phyloP scores from a whole-genome alignment of 2,329 filamentous ascomycete species.

The Colletotrichum noveboracense region DNA sequence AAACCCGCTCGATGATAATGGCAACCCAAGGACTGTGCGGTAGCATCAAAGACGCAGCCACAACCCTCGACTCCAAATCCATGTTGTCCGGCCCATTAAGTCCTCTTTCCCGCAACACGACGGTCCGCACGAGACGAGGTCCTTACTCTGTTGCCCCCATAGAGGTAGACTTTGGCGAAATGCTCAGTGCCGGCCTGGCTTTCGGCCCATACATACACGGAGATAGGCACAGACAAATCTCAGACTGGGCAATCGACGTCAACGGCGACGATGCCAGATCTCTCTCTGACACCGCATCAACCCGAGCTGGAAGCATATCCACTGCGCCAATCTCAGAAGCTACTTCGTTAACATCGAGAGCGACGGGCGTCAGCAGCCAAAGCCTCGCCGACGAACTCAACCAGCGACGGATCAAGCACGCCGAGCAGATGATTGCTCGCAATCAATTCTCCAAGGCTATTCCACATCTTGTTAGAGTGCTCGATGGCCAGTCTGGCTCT shows the following conservation, averaged over 20 bases:
- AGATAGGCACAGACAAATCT: neutral
- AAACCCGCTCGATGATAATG: neutral
- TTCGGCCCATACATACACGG: neutral
- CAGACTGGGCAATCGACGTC: neutral
- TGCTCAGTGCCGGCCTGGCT: neutral
- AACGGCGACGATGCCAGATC: neutral
- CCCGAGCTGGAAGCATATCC: neutral
- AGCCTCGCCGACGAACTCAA: neutral
- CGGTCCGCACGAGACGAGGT: neutral
- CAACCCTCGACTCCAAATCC: neutral
- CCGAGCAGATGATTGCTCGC: neutral
- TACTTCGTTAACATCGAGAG: neutral
- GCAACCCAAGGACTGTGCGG: neutral
- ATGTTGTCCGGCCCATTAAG: neutral
- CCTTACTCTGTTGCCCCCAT: neutral
- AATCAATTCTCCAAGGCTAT: neutral
- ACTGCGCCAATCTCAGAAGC: neutral
- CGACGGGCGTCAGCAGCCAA: neutral
- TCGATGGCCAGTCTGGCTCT: neutral
- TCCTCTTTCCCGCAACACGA: neutral
- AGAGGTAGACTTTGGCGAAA: neutral
- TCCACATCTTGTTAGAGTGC: neutral
- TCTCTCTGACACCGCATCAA: neutral
- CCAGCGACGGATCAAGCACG: neutral
- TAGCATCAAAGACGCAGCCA: neutral